Evolutionary conservation across 176 grass and related monocot genomes (phyloP), one percentile per base, ranked within the genome.

Genomic region (Dendrocalamus sinicus): DNA sequence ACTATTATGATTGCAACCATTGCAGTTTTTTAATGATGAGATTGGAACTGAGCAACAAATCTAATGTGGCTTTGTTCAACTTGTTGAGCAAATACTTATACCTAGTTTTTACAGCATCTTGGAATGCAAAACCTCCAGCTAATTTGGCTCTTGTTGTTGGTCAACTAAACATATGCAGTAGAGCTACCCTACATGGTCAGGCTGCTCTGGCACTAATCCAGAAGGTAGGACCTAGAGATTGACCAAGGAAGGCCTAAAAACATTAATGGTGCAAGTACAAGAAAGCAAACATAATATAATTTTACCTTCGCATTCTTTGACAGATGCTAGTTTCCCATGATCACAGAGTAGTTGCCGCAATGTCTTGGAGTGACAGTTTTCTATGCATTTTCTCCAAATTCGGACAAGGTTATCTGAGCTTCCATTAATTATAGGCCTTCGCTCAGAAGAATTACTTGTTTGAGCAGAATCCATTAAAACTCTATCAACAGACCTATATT

Each of bases 291-390:
- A 85, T 24, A 28, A 12, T 16, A 70, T 64, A 65, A 26, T 65
- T 39, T 88, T 81, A 98, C 93, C 93, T 94, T 92, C 81, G 69
- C 76, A 85, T 87, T 92, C 86, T 86, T 73, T 84, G 72, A 98
- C 52, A 70, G 93, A 95, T 84, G 86, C 37, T 78, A 98, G 81
- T 70, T 86, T 94, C 66, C 96, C 96, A 89, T 92, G 84, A 65
- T 90, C 86, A 86, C 71, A 86, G 54, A 98, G 93, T 77, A 98
- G 82, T 55, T 95, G 89, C 65, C 79, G 86, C 74, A 98, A 80
- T 61, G 91, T 91, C 72, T 92, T 98, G 9, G 91, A 98, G 62
- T 98, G 96, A 68, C 96, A 98, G 60, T 89, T 93, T 20, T 94
- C 81, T 72, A 98, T 94, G 81, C 93, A 98, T 50, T 76, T 80